Percentiles rank a stretch among this genome's conserved stretches.
Conservation (phyloP, 768 basidiomycete species). For the Russula sp. region DNA sequence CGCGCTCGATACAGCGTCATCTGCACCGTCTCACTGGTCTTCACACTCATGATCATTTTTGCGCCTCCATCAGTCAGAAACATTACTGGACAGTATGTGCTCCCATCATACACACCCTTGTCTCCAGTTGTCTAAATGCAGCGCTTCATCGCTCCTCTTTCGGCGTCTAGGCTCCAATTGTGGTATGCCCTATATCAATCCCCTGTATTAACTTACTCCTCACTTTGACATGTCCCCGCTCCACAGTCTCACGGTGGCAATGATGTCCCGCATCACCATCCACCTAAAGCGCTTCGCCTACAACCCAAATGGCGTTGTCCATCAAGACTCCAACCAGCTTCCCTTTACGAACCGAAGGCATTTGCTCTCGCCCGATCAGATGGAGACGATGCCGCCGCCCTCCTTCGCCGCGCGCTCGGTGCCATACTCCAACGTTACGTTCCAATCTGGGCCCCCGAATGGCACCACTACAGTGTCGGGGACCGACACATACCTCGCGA, state of each 20-base stretch:
- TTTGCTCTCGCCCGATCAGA: background rate
- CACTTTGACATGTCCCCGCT: background rate
- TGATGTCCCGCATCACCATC: slow-evolving; percentile 65
- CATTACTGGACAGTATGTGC: slow-evolving; percentile 30
- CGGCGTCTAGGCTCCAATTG: background rate
- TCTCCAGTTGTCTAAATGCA: background rate
- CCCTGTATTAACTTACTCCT: too few species aligned
- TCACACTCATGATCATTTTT: slow-evolving; percentile 33
- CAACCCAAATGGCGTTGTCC: slow-evolving; percentile 22
- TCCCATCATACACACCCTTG: too few species aligned
- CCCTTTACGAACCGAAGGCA: background rate
- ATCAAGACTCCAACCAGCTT: background rate
- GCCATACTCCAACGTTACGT: background rate
- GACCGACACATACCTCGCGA: background rate
- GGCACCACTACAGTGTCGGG: background rate
- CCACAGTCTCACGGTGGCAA: slow-evolving; percentile 38
- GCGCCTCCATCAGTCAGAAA: slow-evolving; percentile 30
- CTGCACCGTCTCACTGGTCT: slow-evolving; percentile 31
- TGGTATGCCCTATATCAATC: background rate
- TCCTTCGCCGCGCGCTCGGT: background rate
- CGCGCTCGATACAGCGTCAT: slow-evolving; percentile 27
- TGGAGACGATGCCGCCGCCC: background rate
- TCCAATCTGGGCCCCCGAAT: background rate
- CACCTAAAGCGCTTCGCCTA: slow-evolving; percentile 32
- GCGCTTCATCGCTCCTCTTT: background rate